phyloP scores from a whole-genome alignment of 495 filamentous ascomycete species.

The Aspergillus ellipticus region DNA sequence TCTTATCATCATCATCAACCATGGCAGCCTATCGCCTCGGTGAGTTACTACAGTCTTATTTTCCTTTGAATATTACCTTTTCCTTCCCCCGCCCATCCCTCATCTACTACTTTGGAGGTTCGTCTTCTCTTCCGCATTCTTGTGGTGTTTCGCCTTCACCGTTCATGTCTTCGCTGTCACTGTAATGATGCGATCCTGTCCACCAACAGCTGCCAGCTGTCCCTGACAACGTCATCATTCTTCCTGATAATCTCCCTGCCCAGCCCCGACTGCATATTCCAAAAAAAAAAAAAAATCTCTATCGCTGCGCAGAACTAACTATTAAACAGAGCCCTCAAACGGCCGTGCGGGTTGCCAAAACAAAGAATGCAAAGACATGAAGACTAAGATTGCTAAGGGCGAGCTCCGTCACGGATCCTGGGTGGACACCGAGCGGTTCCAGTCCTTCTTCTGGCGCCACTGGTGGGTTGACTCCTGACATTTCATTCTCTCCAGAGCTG shows the following conservation, averaged over 20 bases:
- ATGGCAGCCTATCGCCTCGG: conserved; percentile 20
- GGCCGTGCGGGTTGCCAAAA: conserved; percentile 66
- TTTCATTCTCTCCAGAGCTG: no score
- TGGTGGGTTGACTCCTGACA: conserved; percentile 61
- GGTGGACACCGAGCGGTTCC: conserved; percentile 49
- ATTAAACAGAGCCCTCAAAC: conserved; percentile 55
- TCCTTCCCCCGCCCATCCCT: no score
- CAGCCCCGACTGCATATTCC: neutral
- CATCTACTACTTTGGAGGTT: no score
- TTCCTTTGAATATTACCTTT: neutral
- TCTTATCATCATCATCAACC: neutral
- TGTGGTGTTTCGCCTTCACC: no score
- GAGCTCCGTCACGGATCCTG: conserved; percentile 67
- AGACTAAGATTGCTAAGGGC: conserved; percentile 70
- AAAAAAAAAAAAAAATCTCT: neutral
- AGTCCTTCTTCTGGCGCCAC: conserved; percentile 67
- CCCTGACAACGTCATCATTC: neutral
- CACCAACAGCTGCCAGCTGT: neutral
- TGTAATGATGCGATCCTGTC: neutral
- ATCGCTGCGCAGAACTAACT: conserved; percentile 8
- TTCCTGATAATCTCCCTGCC: neutral
- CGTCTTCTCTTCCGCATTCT: no score
- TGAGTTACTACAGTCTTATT: conserved; percentile 7
- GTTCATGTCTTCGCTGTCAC: neutral
- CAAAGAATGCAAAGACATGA: conserved; percentile 59